These are phyloP conservation scores for Ogataea parapolymorpha DNA, from an alignment of 805 yeast genomes.

Conservation along the genomic window DNA sequence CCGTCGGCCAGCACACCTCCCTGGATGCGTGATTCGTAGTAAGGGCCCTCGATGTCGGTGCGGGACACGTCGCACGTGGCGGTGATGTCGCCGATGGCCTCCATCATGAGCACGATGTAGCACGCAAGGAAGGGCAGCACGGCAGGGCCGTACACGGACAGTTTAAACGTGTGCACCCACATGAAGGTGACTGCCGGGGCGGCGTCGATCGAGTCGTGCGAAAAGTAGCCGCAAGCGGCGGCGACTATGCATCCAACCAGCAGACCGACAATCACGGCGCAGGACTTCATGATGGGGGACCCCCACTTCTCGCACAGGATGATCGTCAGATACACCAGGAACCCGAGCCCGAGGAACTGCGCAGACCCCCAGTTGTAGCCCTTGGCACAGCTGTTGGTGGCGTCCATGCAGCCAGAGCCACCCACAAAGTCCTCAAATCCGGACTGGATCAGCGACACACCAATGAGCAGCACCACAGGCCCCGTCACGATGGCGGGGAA, in stretches of 20 bases:
- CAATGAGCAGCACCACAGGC: slow-evolving; percentile 85
- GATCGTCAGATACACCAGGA: slow-evolving; percentile 72
- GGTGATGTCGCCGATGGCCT: slow-evolving; percentile 91
- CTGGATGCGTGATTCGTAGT: slow-evolving; percentile 81
- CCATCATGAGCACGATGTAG: slow-evolving; percentile 81
- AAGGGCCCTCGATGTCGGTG: slow-evolving; percentile 75
- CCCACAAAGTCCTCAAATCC: slow-evolving; percentile 89
- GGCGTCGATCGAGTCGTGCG: slow-evolving; percentile 47
- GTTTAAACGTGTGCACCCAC: slow-evolving; percentile 84
- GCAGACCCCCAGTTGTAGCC: slow-evolving; percentile 78
- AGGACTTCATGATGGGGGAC: slow-evolving; percentile 90
- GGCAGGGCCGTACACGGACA: slow-evolving; percentile 76
- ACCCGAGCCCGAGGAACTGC: slow-evolving; percentile 81
- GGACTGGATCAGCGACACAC: slow-evolving; percentile 60
- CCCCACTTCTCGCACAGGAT: slow-evolving; percentile 83
- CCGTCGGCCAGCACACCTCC: slow-evolving; percentile 94
- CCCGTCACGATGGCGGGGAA: slow-evolving; percentile 94
- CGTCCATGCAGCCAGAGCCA: slow-evolving; percentile 59
- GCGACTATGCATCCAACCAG: slow-evolving; percentile 89
- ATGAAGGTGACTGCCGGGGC: slow-evolving; percentile 84
- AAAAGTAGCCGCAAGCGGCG: slow-evolving; percentile 84
- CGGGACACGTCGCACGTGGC: slow-evolving; percentile 92
- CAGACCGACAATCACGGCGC: slow-evolving; percentile 86
- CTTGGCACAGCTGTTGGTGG: slow-evolving; percentile 46
- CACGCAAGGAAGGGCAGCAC: slow-evolving; percentile 85